Conservation (phyloP, 768 basidiomycete genomes). For the Mycena vulgaris region DNA sequence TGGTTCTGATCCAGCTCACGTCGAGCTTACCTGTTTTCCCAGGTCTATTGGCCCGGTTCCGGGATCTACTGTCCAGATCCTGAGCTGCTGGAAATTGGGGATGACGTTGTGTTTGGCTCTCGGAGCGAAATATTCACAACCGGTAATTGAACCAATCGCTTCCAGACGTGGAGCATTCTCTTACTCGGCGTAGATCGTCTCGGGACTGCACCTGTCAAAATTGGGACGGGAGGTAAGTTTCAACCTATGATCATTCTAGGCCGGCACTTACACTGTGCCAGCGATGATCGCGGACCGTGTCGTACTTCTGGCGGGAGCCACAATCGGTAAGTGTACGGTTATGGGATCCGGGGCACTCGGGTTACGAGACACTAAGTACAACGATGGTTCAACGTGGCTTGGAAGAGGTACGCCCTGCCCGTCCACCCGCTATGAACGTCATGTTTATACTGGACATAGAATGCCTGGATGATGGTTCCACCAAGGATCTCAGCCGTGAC, state of each 20-base stretch:
- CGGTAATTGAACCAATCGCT: neutral
- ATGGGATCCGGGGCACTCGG: slow-evolving; percentile 63
- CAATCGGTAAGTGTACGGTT: slow-evolving; percentile 55
- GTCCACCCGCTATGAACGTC: neutral
- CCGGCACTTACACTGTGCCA: slow-evolving; percentile 1
- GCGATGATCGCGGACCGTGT: slow-evolving; percentile 67
- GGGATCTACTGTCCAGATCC: slow-evolving; percentile 54
- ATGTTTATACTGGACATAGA: slow-evolving; percentile 6
- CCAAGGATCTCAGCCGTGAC: slow-evolving; percentile 41
- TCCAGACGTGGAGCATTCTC: neutral
- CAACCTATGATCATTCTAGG: neutral
- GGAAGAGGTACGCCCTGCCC: slow-evolving; percentile 44
- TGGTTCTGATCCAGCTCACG: neutral
- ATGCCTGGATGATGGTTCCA: slow-evolving; percentile 32
- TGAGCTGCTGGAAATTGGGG: slow-evolving; percentile 62
- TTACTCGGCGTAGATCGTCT: neutral
- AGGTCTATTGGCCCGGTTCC: neutral
- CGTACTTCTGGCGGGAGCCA: slow-evolving; percentile 58
- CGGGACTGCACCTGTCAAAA: neutral
- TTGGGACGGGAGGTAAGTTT: neutral
- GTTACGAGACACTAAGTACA: slow-evolving; percentile 56
- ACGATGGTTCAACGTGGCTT: slow-evolving; percentile 56
- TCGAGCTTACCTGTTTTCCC: slow-evolving; percentile 26
- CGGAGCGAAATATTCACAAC: slow-evolving; percentile 58
- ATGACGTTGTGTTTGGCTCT: slow-evolving; percentile 65